Evolutionary conservation across 495 filamentous ascomycete species (phyloP), one percentile per base, ranked within the genome.

Genomic region (Daldinia bambusicola): DNA sequence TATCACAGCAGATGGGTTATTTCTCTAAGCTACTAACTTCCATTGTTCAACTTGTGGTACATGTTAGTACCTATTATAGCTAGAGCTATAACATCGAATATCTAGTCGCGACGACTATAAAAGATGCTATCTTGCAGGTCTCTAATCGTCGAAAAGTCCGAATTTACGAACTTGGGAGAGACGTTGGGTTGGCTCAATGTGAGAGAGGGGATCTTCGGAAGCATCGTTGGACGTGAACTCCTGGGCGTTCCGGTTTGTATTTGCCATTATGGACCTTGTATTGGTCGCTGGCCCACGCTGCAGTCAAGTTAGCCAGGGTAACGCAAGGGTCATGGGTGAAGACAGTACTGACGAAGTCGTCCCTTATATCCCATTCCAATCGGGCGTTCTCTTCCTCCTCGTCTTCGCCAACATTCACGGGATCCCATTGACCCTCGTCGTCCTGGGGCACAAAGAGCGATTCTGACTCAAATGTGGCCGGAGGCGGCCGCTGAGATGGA

Each of bases 401-500:
- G 4, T 87, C 86, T 59, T 90, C 90, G 16, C 91, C 88, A 18
- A 90, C 87, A 60, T 92, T 89, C 38, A 89, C 84, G 2, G 93
- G 93, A 77, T 95, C 92, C 94, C 94, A 98, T 71, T 86, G 82
- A 69, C 93, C 89, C 69, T 95, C 92, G 64, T 93, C 91, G 9
- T 86, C 87, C 40, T 85, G 86, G 14, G 88, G 86, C 20, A 97
- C 86, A 71, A 97, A 97, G 2, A 97, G 84, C 55, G 91, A 91
- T 34, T 95, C 89, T 8, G 87, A 86, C 43, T 88, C 83, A 37
- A 91, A 82, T 57, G 90, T 91, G 32, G 88, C 82, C 20, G 89
- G 82, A 22, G 87, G 85, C 0, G 86, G 86, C 32, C 81, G 81
- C 20, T 86, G 85, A 43, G 79, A 70, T 70, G 76, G 80, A 18